These are phyloP conservation scores for Wickerhamomyces queroliae DNA, from an alignment of 805 yeast species.

Conservation along the genomic window DNA sequence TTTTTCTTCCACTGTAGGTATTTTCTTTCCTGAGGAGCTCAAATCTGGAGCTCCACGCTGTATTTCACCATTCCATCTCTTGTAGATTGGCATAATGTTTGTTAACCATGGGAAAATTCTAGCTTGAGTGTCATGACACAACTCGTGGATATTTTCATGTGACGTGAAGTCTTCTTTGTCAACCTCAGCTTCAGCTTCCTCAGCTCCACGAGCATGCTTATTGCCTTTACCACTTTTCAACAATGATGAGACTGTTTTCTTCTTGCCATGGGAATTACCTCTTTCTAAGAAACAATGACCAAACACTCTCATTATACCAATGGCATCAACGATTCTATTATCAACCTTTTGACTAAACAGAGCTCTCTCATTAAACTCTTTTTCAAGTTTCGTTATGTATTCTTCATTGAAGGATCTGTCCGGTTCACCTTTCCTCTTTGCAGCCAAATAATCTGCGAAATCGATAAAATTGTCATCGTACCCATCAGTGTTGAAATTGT, in stretches of 20 bases:
- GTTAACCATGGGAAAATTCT: slow-evolving; percentile 33
- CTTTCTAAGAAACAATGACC: slow-evolving; percentile 16
- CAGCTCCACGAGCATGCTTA: too few relatives aligned
- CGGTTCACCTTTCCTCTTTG: slow-evolving; percentile 3
- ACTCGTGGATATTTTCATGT: neutral
- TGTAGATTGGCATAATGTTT: slow-evolving; percentile 25
- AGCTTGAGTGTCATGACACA: slow-evolving; percentile 22
- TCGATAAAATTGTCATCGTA: slow-evolving; percentile 16
- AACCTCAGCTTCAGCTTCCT: neutral
- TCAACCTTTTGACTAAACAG: slow-evolving; percentile 8
- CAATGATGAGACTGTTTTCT: slow-evolving; percentile 1
- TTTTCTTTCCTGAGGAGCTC: neutral
- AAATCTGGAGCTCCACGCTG: slow-evolving; percentile 24
- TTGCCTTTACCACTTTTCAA: neutral
- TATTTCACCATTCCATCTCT: slow-evolving; percentile 30
- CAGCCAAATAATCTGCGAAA: slow-evolving; percentile 10
- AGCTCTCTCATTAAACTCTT: slow-evolving; percentile 8
- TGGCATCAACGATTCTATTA: slow-evolving; percentile 14
- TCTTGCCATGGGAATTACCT: neutral
- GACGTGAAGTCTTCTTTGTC: too few relatives aligned
- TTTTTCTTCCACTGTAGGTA: neutral
- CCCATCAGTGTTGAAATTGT: slow-evolving; percentile 13
- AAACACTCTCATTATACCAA: slow-evolving; percentile 15
- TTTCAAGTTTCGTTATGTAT: slow-evolving; percentile 6
- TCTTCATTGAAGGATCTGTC: slow-evolving; percentile 5